Base-by-base conservation (phyloP, 371 early-diverging fungal genomes). In the Batkoa obscura region DNA sequence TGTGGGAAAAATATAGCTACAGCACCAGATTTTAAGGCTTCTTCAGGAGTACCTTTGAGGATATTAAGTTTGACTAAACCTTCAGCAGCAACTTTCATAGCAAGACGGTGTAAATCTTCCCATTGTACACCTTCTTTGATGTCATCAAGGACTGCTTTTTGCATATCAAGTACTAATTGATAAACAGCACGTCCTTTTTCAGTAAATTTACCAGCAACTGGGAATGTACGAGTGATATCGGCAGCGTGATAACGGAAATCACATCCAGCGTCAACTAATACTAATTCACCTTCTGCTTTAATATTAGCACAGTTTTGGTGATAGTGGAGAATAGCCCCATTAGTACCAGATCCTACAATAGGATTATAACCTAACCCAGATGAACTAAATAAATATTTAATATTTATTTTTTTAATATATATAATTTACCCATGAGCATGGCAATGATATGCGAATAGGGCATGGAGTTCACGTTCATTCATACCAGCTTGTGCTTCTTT, bases 211-310 rank as follows among this genome's bases (percentile, higher is more conserved):
- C 86, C 84, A 46, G 81, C 84, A 33, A 84, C 75, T 2, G 94
- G 94, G 77, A 80, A 94, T 38, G 81, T 80, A 33, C 91, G 78
- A 2, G 92, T 94, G 62, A 94, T 89, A 58, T 94, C 92, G 13
- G 83, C 77, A 39, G 89, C 87, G 66, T 94, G 91, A 69, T 76
- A 77, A 32, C 75, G 64, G 56, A 64, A 72, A 62, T 90, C 88
- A 60, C 84, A 85, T 45, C 88, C 94, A 55, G 88, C 90, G 67
- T 92, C 94, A 10, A 90, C 84, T 37, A 92, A 67, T 42, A 90
- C 72, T 49, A 91, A 56, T 48, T 82, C 80, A 36, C 72, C 66
- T 57, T 66, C 61, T 46, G 82, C 60, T 23, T 72, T 62, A 39
- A 56, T 60, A 10, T 71, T 64, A 41, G 50, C 17, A 32, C 72